These are phyloP conservation scores for Pilobolus umbonatus DNA, from an alignment of 192 early-diverging fungal species.

Conservation along the genomic window DNA sequence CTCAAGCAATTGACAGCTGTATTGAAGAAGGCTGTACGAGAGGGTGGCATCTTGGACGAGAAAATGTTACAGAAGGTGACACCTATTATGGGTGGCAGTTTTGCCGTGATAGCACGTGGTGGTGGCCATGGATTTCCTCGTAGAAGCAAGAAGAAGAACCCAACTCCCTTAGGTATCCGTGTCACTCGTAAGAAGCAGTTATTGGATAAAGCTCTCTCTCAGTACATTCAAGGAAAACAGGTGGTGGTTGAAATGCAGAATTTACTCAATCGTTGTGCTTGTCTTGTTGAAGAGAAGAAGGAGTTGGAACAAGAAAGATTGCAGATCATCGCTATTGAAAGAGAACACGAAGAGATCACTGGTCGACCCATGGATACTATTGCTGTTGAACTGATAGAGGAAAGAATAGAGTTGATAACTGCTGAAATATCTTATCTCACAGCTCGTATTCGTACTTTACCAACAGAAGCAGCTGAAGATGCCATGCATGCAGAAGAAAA, in stretches of 20 bases:
- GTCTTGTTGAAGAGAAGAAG: constrained; percentile 41
- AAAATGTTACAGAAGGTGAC: constrained; percentile 21
- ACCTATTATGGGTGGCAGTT: constrained; percentile 31
- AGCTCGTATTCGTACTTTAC: constrained; percentile 45
- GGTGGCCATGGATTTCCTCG: constrained; percentile 23
- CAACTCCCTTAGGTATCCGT: constrained; percentile 23
- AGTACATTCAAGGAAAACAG: constrained; percentile 50
- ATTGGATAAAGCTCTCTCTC: constrained; percentile 48
- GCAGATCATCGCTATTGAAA: constrained; percentile 37
- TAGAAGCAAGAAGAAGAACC: constrained; percentile 24
- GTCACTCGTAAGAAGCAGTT: constrained; percentile 49
- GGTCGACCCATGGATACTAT: constrained; percentile 23
- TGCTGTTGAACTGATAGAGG: constrained; percentile 49
- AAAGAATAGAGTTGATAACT: constrained; percentile 49
- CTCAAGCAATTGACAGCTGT: constrained; percentile 44
- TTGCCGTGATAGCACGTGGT: constrained; percentile 34
- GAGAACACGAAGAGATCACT: constrained; percentile 15
- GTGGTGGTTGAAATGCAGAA: constrained; percentile 48
- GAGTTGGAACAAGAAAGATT: constrained; percentile 48
- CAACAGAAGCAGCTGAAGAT: constrained; percentile 43
- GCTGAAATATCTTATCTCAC: constrained; percentile 55
- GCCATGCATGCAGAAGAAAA: constrained; percentile 14
- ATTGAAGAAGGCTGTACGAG: constrained; percentile 41
- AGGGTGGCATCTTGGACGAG: constrained; percentile 31
- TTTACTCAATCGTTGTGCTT: constrained; percentile 39